Conservation (phyloP, 1,284 basidiomycete genomes). For the Inonotus hispidus region DNA sequence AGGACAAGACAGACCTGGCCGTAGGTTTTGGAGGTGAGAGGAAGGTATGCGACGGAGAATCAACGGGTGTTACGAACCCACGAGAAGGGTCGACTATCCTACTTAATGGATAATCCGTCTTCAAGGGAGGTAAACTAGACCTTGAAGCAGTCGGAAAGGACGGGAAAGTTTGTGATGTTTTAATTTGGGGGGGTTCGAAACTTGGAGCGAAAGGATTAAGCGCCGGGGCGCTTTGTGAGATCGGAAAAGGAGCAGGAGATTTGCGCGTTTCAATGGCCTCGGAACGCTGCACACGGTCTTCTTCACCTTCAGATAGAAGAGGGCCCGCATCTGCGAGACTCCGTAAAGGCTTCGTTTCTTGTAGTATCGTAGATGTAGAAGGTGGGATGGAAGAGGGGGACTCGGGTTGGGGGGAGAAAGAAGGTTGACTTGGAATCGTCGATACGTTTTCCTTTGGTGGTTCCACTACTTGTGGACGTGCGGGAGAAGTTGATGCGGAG, state of each 20-base stretch:
- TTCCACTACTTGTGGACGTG: neutral
- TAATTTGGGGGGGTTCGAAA: slow-evolving; percentile 10
- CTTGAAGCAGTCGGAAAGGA: neutral
- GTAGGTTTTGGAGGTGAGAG: slow-evolving; percentile 1
- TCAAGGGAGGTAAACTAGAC: slow-evolving; percentile 9
- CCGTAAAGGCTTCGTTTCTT: neutral
- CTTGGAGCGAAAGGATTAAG: slow-evolving; percentile 25
- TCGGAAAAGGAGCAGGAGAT: slow-evolving; percentile 26
- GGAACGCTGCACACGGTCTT: slow-evolving; percentile 9
- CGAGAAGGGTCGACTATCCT: slow-evolving; percentile 11
- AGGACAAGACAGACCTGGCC: slow-evolving; percentile 1
- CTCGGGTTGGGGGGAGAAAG: neutral
- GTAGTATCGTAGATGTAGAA: neutral
- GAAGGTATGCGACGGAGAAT: slow-evolving; percentile 7
- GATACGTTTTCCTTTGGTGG: neutral
- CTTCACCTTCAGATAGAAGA: slow-evolving; percentile 6
- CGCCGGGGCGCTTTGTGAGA: slow-evolving; percentile 12
- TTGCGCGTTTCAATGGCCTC: slow-evolving; percentile 15
- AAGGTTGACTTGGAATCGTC: neutral
- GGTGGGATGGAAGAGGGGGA: neutral
- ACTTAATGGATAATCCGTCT: slow-evolving; percentile 12
- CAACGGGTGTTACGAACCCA: slow-evolving; percentile 6
- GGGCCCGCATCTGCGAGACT: slow-evolving; percentile 10
- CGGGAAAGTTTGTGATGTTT: slow-evolving; percentile 1
- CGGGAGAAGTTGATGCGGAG: neutral